Conservation (phyloP, 371 early-diverging fungal genomes). For the Mortierella sp. region DNA sequence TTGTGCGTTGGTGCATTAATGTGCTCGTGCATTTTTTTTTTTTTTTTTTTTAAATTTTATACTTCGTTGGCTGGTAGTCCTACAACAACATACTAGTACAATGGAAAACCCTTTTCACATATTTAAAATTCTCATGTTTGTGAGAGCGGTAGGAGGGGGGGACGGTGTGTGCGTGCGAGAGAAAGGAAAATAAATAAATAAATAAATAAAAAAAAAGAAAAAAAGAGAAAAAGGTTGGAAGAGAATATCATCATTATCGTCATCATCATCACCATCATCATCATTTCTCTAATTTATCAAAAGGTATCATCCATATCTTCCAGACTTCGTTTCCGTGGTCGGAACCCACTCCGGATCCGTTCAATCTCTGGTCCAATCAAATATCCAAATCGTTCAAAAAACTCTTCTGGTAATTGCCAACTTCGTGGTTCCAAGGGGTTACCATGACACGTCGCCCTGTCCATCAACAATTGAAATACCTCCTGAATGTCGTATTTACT, state of each 20-base stretch:
- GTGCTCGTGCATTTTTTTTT: too few relatives aligned
- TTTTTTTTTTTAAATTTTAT: too few relatives aligned
- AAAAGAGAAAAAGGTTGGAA: not conserved
- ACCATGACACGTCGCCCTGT: constrained; percentile 29
- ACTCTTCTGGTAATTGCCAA: constrained; percentile 32
- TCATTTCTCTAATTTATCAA: not conserved
- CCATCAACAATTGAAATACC: constrained; percentile 15
- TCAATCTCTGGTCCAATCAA: not conserved
- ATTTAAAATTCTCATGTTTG: too few relatives aligned
- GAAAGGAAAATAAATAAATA: too few relatives aligned
- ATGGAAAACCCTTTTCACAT: too few relatives aligned
- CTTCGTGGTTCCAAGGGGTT: constrained; percentile 13
- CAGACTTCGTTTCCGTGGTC: not conserved
- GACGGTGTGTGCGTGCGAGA: too few relatives aligned
- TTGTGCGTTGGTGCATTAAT: too few relatives aligned
- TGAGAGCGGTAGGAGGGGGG: too few relatives aligned
- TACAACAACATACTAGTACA: too few relatives aligned
- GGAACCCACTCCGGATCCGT: not conserved
- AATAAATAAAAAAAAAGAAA: not conserved
- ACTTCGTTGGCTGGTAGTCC: too few relatives aligned
- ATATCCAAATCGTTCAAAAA: constrained; percentile 14
- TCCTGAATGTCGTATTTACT: constrained; percentile 20
- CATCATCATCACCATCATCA: not conserved
- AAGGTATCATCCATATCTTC: not conserved
- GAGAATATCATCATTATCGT: not conserved